These are phyloP conservation scores for Aspergillus transmontanensis DNA, from an alignment of 2,329 filamentous ascomycete genomes.

Conservation along the genomic window DNA sequence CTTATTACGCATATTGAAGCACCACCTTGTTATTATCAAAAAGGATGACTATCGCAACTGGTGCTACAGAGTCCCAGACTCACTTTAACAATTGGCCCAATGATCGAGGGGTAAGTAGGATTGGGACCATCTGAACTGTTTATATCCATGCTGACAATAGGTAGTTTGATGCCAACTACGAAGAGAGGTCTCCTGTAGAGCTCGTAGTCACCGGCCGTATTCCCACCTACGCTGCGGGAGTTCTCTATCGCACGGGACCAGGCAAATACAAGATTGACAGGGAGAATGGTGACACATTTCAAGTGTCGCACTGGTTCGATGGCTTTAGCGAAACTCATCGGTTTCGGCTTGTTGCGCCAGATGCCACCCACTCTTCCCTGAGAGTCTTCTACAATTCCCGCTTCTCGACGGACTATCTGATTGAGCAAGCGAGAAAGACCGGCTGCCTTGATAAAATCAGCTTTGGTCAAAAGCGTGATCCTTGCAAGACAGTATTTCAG, in stretches of 20 bases:
- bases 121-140: not conserved
- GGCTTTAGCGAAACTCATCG: constrained; percentile 70
- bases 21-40: not conserved
- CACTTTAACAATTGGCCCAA: constrained; percentile 55
- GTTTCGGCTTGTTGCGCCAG: constrained; percentile 64
- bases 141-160: constrained; percentile 12
- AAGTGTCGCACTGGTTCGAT: constrained; percentile 78
- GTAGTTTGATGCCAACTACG: constrained; percentile 69
- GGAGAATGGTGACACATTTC: constrained; percentile 59
- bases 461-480: constrained; percentile 73
- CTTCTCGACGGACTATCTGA: constrained; percentile 64
- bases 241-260: constrained; percentile 74
- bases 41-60: not conserved
- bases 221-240: constrained; percentile 70
- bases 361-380: constrained; percentile 31
- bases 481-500: constrained; percentile 71
- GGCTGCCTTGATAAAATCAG: constrained; percentile 61
- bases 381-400: constrained; percentile 72
- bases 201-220: constrained; percentile 67
- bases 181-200: constrained; percentile 66
- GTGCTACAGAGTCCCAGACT: not conserved
- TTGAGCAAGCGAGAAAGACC: constrained; percentile 61
- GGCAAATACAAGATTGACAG: constrained; percentile 67
- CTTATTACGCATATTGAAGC: not conserved
- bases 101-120: constrained; percentile 49